Percentiles rank a stretch among this genome's conserved stretches.
Evolutionary conservation across 2,329 filamentous ascomycete genomes (phyloP).

Genomic region (Bipolaris cookei): DNA sequence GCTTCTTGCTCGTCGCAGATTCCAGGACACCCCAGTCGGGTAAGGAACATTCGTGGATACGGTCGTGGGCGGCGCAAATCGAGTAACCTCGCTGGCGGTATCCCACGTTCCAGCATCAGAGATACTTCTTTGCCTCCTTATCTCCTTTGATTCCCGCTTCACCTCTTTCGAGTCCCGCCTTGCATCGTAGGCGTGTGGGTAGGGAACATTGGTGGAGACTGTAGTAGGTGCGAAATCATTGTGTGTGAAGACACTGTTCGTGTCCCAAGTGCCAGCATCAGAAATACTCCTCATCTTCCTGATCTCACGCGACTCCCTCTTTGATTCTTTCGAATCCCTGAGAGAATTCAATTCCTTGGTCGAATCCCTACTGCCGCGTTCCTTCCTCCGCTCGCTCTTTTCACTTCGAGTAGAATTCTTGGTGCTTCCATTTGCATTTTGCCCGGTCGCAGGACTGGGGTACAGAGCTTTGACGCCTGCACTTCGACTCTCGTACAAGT

Average conservation of each 20-base stretch:
- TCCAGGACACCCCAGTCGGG: constrained; percentile 3
- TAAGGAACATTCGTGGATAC: constrained; percentile 17
- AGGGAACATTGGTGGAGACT: constrained; percentile 20
- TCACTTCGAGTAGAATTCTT: constrained; percentile 26
- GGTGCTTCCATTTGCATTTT: constrained; percentile 23
- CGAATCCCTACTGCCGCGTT: constrained; percentile 23
- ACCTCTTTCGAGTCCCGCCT: constrained; percentile 18
- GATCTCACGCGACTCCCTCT: constrained; percentile 14
- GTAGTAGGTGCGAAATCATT: constrained; percentile 22
- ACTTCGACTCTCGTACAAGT: constrained; percentile 46
- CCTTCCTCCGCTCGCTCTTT: constrained; percentile 27
- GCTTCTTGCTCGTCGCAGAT: constrained; percentile 10
- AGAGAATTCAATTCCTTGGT: constrained; percentile 23
- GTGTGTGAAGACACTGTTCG: constrained; percentile 29
- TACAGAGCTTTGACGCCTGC: constrained; percentile 50
- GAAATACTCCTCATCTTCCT: constrained; percentile 21
- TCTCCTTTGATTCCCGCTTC: constrained; percentile 14
- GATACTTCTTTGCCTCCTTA: constrained; percentile 11
- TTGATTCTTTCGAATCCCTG: constrained; percentile 13
- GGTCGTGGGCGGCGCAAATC: constrained; percentile 11
- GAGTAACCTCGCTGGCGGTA: constrained; percentile 11
- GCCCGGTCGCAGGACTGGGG: constrained; percentile 30
- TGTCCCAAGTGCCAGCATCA: constrained; percentile 39
- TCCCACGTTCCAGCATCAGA: constrained; percentile 18
- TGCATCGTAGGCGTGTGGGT: constrained; percentile 6